phyloP scores from a whole-genome alignment of 2,329 filamentous ascomycete genomes.

The Diaporthe longicolla region DNA sequence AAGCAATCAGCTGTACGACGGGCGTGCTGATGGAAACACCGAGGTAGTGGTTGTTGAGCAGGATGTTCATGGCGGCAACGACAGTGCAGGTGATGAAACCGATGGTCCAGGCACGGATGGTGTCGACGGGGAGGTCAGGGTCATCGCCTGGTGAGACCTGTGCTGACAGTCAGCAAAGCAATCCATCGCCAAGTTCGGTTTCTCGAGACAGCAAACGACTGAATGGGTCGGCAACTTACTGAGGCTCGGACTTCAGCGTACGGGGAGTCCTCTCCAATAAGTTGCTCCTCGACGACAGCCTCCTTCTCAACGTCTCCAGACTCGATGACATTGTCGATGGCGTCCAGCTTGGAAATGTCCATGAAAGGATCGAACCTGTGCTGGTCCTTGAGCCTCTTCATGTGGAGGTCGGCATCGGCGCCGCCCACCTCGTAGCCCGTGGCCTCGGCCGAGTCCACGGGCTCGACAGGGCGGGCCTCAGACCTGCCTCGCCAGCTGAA shows the following conservation, averaged over 20 bases:
- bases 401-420: conserved; percentile 23
- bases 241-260: conserved; percentile 39
- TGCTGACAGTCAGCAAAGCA: neutral
- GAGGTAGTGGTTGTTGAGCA: conserved; percentile 37
- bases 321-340: conserved; percentile 23
- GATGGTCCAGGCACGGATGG: conserved; percentile 4
- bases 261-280: conserved; percentile 36
- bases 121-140: conserved; percentile 27
- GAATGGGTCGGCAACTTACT: neutral
- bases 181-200: neutral
- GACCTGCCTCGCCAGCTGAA: conserved; percentile 31
- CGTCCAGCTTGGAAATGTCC: conserved; percentile 28
- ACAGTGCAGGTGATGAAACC: neutral
- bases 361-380: conserved; percentile 31
- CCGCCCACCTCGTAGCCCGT: conserved; percentile 33
- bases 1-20: conserved; percentile 39
- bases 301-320: conserved; percentile 26
- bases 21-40: conserved; percentile 38
- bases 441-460: conserved; percentile 32
- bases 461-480: conserved; percentile 26
- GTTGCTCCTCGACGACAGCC: conserved; percentile 29
- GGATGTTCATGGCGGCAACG: neutral
- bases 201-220: neutral
- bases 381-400: conserved; percentile 34
- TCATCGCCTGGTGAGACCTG: conserved; percentile 25